Percentiles rank a stretch among this genome's conserved stretches.
phyloP scores from a whole-genome alignment of 1,284 basidiomycete species.

The Athelia sp. region DNA sequence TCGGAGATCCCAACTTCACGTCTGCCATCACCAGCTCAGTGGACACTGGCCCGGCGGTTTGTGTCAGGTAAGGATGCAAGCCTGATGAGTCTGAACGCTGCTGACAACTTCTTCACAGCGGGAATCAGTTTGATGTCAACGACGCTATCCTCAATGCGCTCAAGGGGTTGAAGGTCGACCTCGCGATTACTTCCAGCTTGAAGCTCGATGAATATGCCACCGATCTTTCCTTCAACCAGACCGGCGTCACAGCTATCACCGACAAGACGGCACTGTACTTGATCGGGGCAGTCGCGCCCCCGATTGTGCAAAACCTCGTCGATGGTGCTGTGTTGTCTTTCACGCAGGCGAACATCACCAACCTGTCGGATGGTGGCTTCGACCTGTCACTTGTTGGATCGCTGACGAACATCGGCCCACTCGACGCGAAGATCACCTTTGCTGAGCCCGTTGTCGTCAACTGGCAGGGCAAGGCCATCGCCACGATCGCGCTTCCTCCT shows the following conservation, averaged over 20 bases:
- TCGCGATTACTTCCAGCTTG: constrained; percentile 42
- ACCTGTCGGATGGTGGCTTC: constrained; percentile 54
- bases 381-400: constrained; percentile 56
- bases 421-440: constrained; percentile 63
- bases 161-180: constrained; percentile 52
- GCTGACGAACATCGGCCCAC: constrained; percentile 55
- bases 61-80: constrained; percentile 35
- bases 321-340: constrained; percentile 54
- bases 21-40: constrained; percentile 48
- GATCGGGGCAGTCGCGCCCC: constrained; percentile 63
- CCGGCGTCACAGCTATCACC: constrained; percentile 53
- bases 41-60: constrained; percentile 45
- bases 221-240: constrained; percentile 60
- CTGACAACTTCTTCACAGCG: constrained; percentile 12
- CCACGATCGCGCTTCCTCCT: constrained; percentile 55
- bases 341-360: constrained; percentile 10
- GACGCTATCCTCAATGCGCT: constrained; percentile 64
- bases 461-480: constrained; percentile 69
- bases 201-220: constrained; percentile 61
- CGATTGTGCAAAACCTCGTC: constrained; percentile 66
- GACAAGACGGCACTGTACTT: constrained; percentile 64
- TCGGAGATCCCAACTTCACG: constrained; percentile 45
- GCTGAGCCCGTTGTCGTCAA: constrained; percentile 56
- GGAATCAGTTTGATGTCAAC: constrained; percentile 58
- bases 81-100: no score